phyloP scores from a whole-genome alignment of 345 rosid species.

The Hibiscus mutabilis region DNA sequence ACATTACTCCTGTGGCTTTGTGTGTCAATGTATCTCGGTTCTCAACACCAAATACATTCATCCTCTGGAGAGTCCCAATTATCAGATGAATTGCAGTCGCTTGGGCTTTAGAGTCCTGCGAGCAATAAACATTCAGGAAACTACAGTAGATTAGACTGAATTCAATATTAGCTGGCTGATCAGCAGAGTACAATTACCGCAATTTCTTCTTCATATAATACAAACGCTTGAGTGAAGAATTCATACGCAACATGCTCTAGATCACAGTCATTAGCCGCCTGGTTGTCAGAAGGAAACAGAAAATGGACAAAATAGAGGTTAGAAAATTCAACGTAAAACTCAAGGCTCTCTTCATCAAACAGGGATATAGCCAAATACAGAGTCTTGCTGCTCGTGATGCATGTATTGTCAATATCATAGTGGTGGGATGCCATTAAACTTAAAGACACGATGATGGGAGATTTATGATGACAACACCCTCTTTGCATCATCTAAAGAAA shows the following conservation, averaged over 20 bases:
- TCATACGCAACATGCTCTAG: constrained; percentile 85
- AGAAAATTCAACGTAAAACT: not conserved
- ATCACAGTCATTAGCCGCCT: constrained; percentile 84
- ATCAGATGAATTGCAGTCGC: constrained; percentile 80
- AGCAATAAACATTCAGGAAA: constrained; percentile 9
- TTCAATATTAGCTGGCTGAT: too few species aligned
- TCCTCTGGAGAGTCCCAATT: constrained; percentile 80
- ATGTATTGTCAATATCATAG: not conserved
- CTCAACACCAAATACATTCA: constrained; percentile 81
- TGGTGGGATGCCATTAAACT: not conserved
- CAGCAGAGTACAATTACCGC: constrained; percentile 34
- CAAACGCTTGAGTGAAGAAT: constrained; percentile 73
- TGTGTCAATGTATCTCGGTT: constrained; percentile 85
- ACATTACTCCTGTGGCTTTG: constrained; percentile 85
- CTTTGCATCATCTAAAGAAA: not conserved
- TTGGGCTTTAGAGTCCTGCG: constrained; percentile 79
- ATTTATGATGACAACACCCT: not conserved
- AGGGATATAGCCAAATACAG: not conserved
- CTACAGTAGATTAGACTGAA: not conserved
- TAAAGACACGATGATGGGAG: not conserved
- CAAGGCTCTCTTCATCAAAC: not conserved
- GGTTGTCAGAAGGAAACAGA: constrained; percentile 11
- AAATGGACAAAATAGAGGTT: constrained; percentile 5
- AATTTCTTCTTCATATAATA: constrained; percentile 83
- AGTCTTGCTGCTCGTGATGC: not conserved